A percentile compares a stretch with the other conserved stretches of the same genome.
Evolutionary conservation across 2,329 filamentous ascomycete genomes (phyloP).

Genomic region (Pseudogymnoascus sp.): DNA sequence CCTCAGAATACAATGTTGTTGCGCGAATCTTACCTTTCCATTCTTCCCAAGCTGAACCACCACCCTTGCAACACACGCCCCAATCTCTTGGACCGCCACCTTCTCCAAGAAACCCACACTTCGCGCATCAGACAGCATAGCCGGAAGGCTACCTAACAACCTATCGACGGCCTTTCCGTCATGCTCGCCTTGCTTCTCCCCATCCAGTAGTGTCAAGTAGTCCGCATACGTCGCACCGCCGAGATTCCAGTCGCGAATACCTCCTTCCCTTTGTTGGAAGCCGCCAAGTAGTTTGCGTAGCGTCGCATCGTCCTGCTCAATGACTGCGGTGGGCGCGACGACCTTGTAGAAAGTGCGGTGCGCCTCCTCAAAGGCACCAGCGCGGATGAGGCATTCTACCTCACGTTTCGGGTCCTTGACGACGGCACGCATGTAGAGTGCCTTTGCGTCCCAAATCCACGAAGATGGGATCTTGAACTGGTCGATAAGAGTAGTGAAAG

Average conservation of each 20-base stretch:
- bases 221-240: conserved; percentile 73
- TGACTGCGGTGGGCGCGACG: conserved; percentile 74
- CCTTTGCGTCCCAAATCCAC: conserved; percentile 86
- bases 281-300: conserved; percentile 62
- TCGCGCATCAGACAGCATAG: conserved; percentile 34
- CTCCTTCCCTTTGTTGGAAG: conserved; percentile 56
- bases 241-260: conserved; percentile 64
- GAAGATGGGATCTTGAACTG: conserved; percentile 62
- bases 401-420: conserved; percentile 62
- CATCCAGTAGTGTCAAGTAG: conserved; percentile 47
- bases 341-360: conserved; percentile 73
- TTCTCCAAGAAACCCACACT: conserved; percentile 45
- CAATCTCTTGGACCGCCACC: conserved; percentile 78
- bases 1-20: background rate
- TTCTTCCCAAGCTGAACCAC: conserved; percentile 48
- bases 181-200: conserved; percentile 34
- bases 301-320: conserved; percentile 69
- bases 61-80: conserved; percentile 60
- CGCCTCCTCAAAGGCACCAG: conserved; percentile 68
- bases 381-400: conserved; percentile 72
- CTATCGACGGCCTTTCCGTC: conserved; percentile 45
- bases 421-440: conserved; percentile 69
- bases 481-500: conserved; percentile 52
- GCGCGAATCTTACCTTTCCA: conserved; percentile 43
- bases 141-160: conserved; percentile 48